Base-by-base conservation (phyloP, 2,329 filamentous ascomycete genomes). In the Ophiostoma sp. region DNA sequence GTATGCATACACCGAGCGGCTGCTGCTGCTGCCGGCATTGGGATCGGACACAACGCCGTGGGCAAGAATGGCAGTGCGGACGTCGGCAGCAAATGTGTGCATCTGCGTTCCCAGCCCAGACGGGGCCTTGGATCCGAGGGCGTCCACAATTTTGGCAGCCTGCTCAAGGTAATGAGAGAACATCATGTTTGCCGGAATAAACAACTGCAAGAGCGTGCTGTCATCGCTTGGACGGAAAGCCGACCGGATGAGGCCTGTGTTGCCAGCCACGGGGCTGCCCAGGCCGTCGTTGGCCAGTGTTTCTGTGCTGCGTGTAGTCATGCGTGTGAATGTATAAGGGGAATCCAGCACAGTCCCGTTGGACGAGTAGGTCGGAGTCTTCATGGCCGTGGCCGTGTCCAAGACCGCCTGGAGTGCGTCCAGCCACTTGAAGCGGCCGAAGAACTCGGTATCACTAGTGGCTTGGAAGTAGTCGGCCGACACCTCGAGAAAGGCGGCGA, bases 161-260 rank as follows among this genome's bases (percentile, higher is more conserved):
- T 82, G 80, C 13, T 80, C 79, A 3, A 93, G 83, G 74, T 88
- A 90, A 31, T 84, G 80, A 41, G 88, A 83, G 74, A 93, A 89
- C 89, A 92, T 91, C 89, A 93, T 93, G 78, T 97, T 98, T 41
- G 91, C 89, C 0, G 94, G 94, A 75, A 97, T 91, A 75, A 96
- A 89, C 78, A 93, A 94, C 77, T 94, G 92, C 72, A 93, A 89
- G 54, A 92, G 90, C 0, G 91, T 92, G 17, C 92, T 88, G 78
- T 97, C 94, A 78, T 98, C 94, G 71, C 91, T 94, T 0, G 94
- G 94, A 0, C 94, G 86, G 82, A 97, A 97, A 39, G 93, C 93
- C 74, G 91, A 94, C 69, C 94, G 87, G 60, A 97, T 86, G 68
- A 97, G 85, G 0, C 93, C 93, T 1, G 93, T 95, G 85, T 92